These are phyloP conservation scores for Phyllostachys edulis DNA, from an alignment of 176 grass and related monocot genomes.

Conservation along the genomic window DNA sequence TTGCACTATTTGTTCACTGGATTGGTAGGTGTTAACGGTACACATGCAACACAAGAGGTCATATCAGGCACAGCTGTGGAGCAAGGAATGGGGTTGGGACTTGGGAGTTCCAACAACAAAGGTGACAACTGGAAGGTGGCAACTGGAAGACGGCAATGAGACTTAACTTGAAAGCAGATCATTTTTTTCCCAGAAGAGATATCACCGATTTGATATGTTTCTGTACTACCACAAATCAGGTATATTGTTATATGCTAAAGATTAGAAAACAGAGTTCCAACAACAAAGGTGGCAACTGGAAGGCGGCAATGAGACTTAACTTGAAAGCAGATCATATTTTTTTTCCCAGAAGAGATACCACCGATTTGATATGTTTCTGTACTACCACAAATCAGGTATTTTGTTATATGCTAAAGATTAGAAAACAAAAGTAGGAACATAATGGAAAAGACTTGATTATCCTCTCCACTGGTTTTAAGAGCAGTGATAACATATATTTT, in stretches of 20 bases:
- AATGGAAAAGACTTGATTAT: not conserved
- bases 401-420: not conserved
- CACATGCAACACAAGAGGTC: not conserved
- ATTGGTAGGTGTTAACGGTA: not conserved
- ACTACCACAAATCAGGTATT: not conserved
- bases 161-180: not conserved
- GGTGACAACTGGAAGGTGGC: no score
- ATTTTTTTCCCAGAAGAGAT: constrained; percentile 6
- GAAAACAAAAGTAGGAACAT: not conserved
- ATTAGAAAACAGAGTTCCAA: no score
- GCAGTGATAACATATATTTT: not conserved
- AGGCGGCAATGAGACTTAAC: not conserved
- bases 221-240: not conserved
- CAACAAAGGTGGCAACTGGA: not conserved
- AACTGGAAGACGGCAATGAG: not conserved
- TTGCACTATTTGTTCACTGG: not conserved
- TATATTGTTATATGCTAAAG: not conserved
- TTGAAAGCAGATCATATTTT: not conserved
- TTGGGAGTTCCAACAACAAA: not conserved
- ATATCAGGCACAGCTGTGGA: constrained; percentile 5
- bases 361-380: not conserved
- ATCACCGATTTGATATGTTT: not conserved
- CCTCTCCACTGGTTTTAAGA: not conserved
- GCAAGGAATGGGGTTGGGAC: not conserved
- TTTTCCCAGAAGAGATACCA: constrained; percentile 4